phyloP scores from a whole-genome alignment of 1,139 yeast species.

The Arxiozyma slooffiae region DNA sequence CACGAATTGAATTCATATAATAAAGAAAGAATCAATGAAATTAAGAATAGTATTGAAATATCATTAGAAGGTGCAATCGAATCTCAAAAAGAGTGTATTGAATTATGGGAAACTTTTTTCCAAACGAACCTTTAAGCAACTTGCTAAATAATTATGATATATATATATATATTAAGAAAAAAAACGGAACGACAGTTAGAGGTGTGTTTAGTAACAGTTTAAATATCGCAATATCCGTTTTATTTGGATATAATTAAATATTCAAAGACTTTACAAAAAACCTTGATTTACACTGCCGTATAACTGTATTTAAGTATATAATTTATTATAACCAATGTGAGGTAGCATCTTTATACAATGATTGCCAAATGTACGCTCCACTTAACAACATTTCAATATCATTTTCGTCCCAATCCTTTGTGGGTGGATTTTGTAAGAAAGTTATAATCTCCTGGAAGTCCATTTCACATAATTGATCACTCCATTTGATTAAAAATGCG shows the following conservation, averaged over 20 bases:
- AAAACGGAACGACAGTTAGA: too few species aligned
- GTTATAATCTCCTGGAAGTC: conserved; percentile 92
- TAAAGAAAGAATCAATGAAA: conserved; percentile 68
- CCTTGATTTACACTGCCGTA: neutral
- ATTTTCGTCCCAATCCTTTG: conserved; percentile 73
- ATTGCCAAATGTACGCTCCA: conserved; percentile 96
- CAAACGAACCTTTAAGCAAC: conserved; percentile 21
- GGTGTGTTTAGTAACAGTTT: too few species aligned
- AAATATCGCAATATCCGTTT: too few species aligned
- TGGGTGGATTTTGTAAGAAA: conserved; percentile 82
- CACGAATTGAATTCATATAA: conserved; percentile 63
- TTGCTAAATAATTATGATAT: neutral
- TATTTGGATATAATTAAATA: too few species aligned
- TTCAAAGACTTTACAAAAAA: too few species aligned
- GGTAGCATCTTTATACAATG: conserved; percentile 76
- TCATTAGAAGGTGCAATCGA: conserved; percentile 87
- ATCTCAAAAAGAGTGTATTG: conserved; percentile 89
- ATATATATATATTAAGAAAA: neutral
- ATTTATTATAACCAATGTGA: conserved; percentile 50
- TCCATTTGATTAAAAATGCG: conserved; percentile 87
- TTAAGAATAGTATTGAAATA: conserved; percentile 82
- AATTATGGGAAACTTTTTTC: conserved; percentile 87
- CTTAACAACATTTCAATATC: conserved; percentile 87
- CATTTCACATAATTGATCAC: conserved; percentile 65
- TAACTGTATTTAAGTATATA: neutral